Conservation (phyloP, 805 yeast genomes). For the Suhomyces xylopsoci region DNA sequence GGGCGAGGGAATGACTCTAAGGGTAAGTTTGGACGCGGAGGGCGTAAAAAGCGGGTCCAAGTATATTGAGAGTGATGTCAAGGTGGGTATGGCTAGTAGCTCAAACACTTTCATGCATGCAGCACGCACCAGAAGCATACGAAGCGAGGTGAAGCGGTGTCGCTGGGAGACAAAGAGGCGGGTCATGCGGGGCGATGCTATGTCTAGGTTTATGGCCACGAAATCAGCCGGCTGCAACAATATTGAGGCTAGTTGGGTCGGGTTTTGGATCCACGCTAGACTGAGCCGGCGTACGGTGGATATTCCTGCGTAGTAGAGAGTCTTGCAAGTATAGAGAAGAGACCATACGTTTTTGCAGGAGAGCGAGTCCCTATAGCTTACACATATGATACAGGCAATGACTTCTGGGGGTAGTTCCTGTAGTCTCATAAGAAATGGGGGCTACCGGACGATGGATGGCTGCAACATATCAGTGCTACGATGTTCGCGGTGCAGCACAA, state of each 20-base stretch:
- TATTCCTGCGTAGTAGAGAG: neutral
- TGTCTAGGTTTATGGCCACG: neutral
- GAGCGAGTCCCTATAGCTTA: neutral
- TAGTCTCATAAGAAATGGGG: no score
- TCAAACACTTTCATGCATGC: neutral
- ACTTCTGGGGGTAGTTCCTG: neutral
- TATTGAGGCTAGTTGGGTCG: neutral
- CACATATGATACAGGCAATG: neutral
- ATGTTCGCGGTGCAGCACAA: neutral
- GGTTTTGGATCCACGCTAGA: neutral
- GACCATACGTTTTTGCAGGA: neutral
- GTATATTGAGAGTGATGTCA: neutral
- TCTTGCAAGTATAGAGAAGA: slow-evolving; percentile 1
- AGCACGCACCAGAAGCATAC: neutral
- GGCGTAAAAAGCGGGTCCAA: neutral
- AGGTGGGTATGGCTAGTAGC: neutral
- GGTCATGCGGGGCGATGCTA: neutral
- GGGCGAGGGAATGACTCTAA: neutral
- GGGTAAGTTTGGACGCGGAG: neutral
- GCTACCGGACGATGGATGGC: no score
- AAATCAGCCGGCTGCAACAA: neutral
- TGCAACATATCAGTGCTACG: no score
- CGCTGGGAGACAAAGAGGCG: neutral
- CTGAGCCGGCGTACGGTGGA: neutral
- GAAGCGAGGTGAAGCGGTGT: neutral